Evolutionary conservation across 2,329 filamentous ascomycete genomes (phyloP).

Genomic region (Tolypocladium endophyticum): DNA sequence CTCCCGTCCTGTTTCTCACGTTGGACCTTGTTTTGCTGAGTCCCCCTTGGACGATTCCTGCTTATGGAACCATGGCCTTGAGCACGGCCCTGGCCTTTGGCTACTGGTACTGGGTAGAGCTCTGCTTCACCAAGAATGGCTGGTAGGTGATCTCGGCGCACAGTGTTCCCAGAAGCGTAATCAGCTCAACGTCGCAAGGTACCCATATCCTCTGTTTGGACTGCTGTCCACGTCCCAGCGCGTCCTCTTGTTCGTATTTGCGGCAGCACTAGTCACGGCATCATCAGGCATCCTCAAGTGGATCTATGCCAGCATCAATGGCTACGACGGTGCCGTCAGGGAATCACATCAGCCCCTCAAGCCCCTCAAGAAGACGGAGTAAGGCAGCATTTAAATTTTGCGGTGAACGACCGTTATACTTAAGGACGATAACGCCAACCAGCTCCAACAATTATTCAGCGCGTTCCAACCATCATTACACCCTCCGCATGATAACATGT

Average conservation of each 20-base stretch:
- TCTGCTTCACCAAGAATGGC: conserved; percentile 58
- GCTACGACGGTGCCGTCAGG: conserved; percentile 27
- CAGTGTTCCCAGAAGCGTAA: not conserved
- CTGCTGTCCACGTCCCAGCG: conserved; percentile 56
- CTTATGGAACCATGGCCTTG: conserved; percentile 46
- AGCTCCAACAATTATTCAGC: not conserved
- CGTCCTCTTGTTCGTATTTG: conserved; percentile 55
- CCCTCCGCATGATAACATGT: not conserved
- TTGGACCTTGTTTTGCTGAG: conserved; percentile 59
- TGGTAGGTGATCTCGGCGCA: conserved; percentile 31
- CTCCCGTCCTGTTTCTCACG: conserved; percentile 53
- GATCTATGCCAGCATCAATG: conserved; percentile 59
- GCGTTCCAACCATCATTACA: not conserved
- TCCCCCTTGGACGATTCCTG: conserved; percentile 60
- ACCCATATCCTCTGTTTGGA: conserved; percentile 79
- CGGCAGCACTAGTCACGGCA: conserved; percentile 60
- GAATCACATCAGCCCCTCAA: conserved; percentile 18
- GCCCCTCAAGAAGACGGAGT: conserved; percentile 20
- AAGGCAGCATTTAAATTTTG: not conserved
- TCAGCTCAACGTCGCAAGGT: conserved; percentile 35
- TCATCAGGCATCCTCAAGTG: conserved; percentile 61
- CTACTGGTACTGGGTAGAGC: conserved; percentile 72
- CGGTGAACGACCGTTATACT: not conserved
- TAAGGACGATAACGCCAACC: not conserved
- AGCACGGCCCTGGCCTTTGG: conserved; percentile 49